These are phyloP conservation scores for Penicillium waksmanii DNA, from an alignment of 495 filamentous ascomycete genomes.

Conservation along the genomic window DNA sequence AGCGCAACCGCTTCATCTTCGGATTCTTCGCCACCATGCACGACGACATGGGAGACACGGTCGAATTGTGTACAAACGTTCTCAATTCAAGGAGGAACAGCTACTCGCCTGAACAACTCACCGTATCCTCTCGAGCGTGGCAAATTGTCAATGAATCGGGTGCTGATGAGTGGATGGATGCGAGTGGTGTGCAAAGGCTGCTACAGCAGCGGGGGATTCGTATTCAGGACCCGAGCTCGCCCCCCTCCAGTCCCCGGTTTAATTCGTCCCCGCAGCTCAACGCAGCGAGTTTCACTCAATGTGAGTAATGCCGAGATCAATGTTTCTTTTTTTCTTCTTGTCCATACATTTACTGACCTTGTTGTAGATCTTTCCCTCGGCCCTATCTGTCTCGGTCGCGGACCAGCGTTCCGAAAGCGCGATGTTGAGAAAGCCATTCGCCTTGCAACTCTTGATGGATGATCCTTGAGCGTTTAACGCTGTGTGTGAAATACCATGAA, in stretches of 20 bases:
- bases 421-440: slow-evolving; percentile 32
- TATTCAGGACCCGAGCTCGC: slow-evolving; percentile 18
- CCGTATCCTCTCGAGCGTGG: slow-evolving; percentile 25
- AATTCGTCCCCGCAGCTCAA: slow-evolving; percentile 23
- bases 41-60: slow-evolving; percentile 11
- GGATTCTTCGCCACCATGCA: slow-evolving; percentile 22
- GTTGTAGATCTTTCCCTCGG: slow-evolving; percentile 24
- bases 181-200: slow-evolving; percentile 32
- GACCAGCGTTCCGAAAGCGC: slow-evolving; percentile 18
- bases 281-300: slow-evolving; percentile 27
- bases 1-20: slow-evolving; percentile 29
- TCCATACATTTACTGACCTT: slow-evolving; percentile 18
- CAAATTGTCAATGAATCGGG: slow-evolving; percentile 28
- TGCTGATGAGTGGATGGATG: slow-evolving; percentile 33
- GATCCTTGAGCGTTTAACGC: slow-evolving; percentile 22
- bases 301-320: slow-evolving; percentile 22
- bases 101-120: slow-evolving; percentile 20
- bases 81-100: slow-evolving; percentile 21
- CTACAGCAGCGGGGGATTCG: slow-evolving; percentile 26
- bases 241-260: slow-evolving; percentile 14
- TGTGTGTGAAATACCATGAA: neutral
- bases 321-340: neutral
- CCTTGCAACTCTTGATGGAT: slow-evolving; percentile 25
- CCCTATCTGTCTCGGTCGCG: slow-evolving; percentile 33
- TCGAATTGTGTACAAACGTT: slow-evolving; percentile 28